Conservation (phyloP, 2,329 filamentous ascomycete species). For the Clarireedia monteithiana region DNA sequence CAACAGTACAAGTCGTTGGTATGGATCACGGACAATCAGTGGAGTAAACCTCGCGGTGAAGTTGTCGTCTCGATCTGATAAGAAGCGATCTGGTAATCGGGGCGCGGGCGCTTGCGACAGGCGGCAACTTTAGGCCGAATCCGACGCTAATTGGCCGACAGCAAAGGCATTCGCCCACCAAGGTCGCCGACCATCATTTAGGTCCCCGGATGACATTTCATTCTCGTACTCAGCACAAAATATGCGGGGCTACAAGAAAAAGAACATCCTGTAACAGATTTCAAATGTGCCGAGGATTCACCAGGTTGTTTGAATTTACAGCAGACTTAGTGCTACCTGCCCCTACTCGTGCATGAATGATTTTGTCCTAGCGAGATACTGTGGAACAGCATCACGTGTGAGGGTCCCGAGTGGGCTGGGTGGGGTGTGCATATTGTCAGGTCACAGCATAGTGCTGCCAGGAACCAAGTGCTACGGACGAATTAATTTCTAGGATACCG, state of each 20-base stretch:
- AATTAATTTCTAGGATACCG: background rate
- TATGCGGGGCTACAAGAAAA: background rate
- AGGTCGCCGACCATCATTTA: slow-evolving; percentile 8
- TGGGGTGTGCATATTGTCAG: background rate
- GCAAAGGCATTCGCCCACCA: background rate
- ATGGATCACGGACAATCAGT: background rate
- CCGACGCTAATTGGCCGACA: slow-evolving; percentile 9
- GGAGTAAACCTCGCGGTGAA: background rate
- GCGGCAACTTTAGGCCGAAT: background rate
- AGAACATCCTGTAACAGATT: background rate
- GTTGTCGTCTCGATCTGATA: background rate
- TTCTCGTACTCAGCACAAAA: background rate
- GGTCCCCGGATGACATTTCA: slow-evolving; percentile 6
- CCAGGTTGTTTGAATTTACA: background rate
- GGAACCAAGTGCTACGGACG: background rate
- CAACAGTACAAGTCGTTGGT: background rate
- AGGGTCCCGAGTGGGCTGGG: background rate
- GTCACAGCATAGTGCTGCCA: background rate
- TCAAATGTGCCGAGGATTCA: background rate
- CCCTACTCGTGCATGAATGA: background rate
- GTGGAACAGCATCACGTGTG: background rate
- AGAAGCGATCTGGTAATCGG: background rate
- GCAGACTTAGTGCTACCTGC: slow-evolving; percentile 1
- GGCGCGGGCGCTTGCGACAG: slow-evolving; percentile 3
- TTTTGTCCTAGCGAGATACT: background rate